These are phyloP conservation scores for Polytolypa hystricis DNA, from an alignment of 2,329 filamentous ascomycete species.

Conservation along the genomic window DNA sequence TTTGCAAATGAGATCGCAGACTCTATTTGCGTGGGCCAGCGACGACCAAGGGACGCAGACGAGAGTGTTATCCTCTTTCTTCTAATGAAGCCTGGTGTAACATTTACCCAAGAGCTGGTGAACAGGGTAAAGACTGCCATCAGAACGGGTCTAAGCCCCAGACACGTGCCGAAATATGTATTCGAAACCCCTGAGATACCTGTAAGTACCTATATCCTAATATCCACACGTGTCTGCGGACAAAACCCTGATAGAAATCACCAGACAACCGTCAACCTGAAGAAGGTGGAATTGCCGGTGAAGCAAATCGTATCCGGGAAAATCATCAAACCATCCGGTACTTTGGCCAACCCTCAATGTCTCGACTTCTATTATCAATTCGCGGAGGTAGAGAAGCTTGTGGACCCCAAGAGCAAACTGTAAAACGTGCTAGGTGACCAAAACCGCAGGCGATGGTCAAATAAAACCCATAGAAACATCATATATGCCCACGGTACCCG, in stretches of 20 bases:
- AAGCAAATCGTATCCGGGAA: slow-evolving; percentile 74
- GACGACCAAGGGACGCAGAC: slow-evolving; percentile 48
- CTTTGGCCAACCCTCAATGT: slow-evolving; percentile 63
- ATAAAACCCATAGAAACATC: neutral
- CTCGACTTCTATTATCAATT: slow-evolving; percentile 72
- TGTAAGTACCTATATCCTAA: slow-evolving; percentile 37
- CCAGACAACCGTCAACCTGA: slow-evolving; percentile 69
- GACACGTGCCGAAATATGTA: slow-evolving; percentile 67
- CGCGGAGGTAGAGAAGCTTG: slow-evolving; percentile 53
- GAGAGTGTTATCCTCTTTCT: slow-evolving; percentile 51
- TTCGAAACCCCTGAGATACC: slow-evolving; percentile 76
- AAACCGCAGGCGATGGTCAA: neutral
- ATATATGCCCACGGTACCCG: too few relatives aligned
- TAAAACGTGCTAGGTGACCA: too few relatives aligned
- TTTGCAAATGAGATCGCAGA: slow-evolving; percentile 56
- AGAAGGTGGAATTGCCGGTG: slow-evolving; percentile 75
- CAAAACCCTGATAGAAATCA: neutral
- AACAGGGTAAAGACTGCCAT: slow-evolving; percentile 54
- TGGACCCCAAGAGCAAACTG: slow-evolving; percentile 26
- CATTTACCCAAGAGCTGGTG: slow-evolving; percentile 46
- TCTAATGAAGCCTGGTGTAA: slow-evolving; percentile 47
- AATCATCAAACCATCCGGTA: slow-evolving; percentile 63
- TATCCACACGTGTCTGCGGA: neutral
- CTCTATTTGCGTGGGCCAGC: slow-evolving; percentile 69
- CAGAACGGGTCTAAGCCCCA: slow-evolving; percentile 52